Percentiles rank a stretch among this genome's conserved stretches.
phyloP scores from a whole-genome alignment of 176 grass and related monocot species.

The Miscanthus lutarioriparius region DNA sequence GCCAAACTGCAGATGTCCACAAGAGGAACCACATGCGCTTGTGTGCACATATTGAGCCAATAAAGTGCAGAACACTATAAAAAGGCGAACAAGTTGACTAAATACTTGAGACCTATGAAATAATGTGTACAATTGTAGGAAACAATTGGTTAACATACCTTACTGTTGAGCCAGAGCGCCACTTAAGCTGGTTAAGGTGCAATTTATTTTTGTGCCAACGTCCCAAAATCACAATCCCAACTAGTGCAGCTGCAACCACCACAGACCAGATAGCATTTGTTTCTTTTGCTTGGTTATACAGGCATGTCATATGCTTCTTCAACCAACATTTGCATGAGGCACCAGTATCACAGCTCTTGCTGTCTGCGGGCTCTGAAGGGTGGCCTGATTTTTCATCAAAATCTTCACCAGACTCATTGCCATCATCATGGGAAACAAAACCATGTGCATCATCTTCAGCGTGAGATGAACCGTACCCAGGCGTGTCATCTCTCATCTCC shows the following conservation, averaged over 20 bases:
- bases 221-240: constrained; percentile 84
- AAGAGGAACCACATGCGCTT: neutral
- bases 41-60: neutral
- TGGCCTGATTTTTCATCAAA: neutral
- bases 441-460: neutral
- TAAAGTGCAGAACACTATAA: neutral
- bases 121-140: neutral
- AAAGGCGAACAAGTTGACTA: neutral
- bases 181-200: constrained; percentile 56
- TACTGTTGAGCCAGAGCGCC: constrained; percentile 43
- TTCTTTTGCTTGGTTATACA: constrained; percentile 80
- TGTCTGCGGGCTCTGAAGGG: neutral
- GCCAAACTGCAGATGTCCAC: neutral
- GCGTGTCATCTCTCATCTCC: constrained; percentile 25
- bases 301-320: constrained; percentile 67
- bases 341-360: constrained; percentile 25
- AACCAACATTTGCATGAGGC: constrained; percentile 54
- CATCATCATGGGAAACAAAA: constrained; percentile 23
- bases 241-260: constrained; percentile 70
- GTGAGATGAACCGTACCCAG: constrained; percentile 26
- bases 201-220: constrained; percentile 85
- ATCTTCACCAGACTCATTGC: constrained; percentile 17
- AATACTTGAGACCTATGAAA: neutral
- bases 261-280: constrained; percentile 80
- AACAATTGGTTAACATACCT: constrained; percentile 44